phyloP scores from a whole-genome alignment of 345 rosid genomes.

The Litchi chinensis region DNA sequence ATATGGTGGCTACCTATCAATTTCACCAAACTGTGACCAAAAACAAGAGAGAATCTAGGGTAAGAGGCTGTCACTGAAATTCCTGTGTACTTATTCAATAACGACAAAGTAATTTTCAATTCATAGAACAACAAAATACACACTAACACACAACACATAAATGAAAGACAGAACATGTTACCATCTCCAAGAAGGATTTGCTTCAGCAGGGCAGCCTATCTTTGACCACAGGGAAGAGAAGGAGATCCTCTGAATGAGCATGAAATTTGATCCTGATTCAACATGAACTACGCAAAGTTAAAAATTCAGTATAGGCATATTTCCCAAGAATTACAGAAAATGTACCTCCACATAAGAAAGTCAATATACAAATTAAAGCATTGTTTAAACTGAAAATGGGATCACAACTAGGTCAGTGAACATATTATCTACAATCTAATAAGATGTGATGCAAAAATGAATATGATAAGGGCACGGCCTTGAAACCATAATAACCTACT shows the following conservation, averaged over 20 bases:
- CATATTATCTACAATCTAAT: neutral
- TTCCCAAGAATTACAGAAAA: neutral
- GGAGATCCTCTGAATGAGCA: constrained; percentile 16
- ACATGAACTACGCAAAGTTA: neutral
- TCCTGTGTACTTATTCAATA: too few relatives aligned
- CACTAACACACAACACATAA: neutral
- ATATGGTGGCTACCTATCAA: neutral
- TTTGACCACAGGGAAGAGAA: constrained; percentile 40
- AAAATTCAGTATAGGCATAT: neutral
- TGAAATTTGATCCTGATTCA: constrained; percentile 33
- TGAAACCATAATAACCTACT: neutral
- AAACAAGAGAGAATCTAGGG: neutral
- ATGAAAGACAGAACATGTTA: constrained; percentile 28
- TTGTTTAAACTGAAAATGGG: neutral
- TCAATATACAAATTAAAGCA: neutral
- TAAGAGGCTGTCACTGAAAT: neutral
- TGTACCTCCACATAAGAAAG: neutral
- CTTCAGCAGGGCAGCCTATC: constrained; percentile 69
- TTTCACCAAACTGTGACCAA: neutral
- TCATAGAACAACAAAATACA: neutral
- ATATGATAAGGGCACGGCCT: neutral
- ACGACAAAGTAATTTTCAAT: neutral
- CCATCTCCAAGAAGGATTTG: constrained; percentile 87
- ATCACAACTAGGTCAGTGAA: neutral
- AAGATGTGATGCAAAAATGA: neutral